Base-by-base conservation (phyloP, 1,284 basidiomycete genomes). In the Cutaneotrichosporon sp. region DNA sequence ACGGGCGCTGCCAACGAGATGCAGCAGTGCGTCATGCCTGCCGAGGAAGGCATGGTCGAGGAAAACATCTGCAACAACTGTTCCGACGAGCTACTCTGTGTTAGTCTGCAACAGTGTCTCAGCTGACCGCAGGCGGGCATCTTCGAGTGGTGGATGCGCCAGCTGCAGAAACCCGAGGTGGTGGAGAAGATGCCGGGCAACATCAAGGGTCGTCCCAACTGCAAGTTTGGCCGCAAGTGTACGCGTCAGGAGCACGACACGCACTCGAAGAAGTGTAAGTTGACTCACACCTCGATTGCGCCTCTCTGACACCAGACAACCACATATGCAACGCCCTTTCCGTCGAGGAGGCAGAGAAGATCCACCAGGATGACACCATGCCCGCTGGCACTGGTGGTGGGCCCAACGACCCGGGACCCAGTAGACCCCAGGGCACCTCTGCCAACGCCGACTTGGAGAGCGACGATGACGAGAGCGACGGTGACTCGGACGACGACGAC, bases 71-170 rank as follows among this genome's bases (percentile, higher is more conserved):
- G 67, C 47, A 59, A 50, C 6, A 65, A 65, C n/a, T 69, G 67
- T 24, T 58, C 63, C 1, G 67, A 69, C 33, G 67, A 69, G 49
- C 58, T 69, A 34, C 51, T 69, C 6, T 66, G 67, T 34, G 67
- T 68, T 33, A 33, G 36, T 2, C 9, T 16, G 4, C 14, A 13
- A 47, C 1, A 24, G 10, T 29, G 14, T 20, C 11, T 7, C 4
- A 33, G 27, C 56, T 66, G 24, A 67, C 54, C 14, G 8, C 38
- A 68, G 67, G 54, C 67, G 10, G 67, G 67, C 10, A 47, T 69
- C 8, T 42, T 67, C 25, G 67, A 69, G 53, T 69, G 67, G 67
- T 69, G 67, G 67, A 67, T 65, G 65, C 58, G 67, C 16, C 60
- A 69, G 54, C 49, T 69, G 24, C 51, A 59, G 43, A 69, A 69